Evolutionary conservation across 805 yeast genomes (phyloP).

Genomic region (Pichia gijzeniarum): DNA sequence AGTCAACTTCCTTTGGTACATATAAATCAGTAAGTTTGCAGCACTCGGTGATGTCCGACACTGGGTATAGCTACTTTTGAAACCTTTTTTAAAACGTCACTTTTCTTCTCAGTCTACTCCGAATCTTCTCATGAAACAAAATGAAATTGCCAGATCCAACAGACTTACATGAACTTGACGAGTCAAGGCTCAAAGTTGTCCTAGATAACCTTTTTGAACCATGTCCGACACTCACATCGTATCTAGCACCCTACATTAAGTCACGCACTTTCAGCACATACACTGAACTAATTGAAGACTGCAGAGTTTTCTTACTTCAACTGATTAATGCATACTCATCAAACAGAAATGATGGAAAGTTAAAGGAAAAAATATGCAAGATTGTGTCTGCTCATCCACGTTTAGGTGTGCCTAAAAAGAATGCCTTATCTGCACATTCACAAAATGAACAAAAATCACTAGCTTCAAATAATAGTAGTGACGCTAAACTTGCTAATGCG

Average conservation of each 20-base stretch:
- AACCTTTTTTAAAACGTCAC: no score
- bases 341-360: not conserved
- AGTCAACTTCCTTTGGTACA: no score
- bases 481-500: constrained; percentile 39
- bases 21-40: no score
- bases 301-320: constrained; percentile 9
- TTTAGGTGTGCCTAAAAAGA: constrained; percentile 52
- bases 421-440: constrained; percentile 55
- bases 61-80: no score
- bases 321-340: constrained; percentile 7
- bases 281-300: constrained; percentile 21
- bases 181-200: constrained; percentile 31
- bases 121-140: no score
- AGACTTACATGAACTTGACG: constrained; percentile 18
- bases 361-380: constrained; percentile 21
- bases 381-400: constrained; percentile 92
- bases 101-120: no score
- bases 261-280: constrained; percentile 23
- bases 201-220: constrained; percentile 61
- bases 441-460: constrained; percentile 64
- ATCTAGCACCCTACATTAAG: constrained; percentile 28
- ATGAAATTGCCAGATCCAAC: constrained; percentile 27
- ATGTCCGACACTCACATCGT: constrained; percentile 41
- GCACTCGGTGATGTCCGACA: no score
- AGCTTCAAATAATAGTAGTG: constrained; percentile 33